These are phyloP conservation scores for Saccharomycopsis vini DNA, from an alignment of 805 yeast species.

Conservation along the genomic window DNA sequence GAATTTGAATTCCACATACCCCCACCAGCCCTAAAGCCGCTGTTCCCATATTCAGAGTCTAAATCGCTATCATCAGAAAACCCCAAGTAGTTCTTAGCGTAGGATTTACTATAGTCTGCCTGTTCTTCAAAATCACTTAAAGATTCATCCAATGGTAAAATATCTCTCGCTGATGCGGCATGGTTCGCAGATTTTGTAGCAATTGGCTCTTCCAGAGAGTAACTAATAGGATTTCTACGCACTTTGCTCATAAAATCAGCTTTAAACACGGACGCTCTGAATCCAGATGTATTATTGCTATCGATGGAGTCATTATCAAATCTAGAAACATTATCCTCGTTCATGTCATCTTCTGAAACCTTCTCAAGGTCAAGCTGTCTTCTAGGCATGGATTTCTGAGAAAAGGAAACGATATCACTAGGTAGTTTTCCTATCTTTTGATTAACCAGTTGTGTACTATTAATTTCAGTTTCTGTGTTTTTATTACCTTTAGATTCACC, in stretches of 20 bases:
- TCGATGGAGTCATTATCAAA: conserved; percentile 10
- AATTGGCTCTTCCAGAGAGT: no score
- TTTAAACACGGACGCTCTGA: conserved; percentile 14
- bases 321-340: conserved; percentile 4
- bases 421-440: no score
- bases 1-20: neutral
- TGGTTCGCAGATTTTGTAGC: neutral
- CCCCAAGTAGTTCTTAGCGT: conserved; percentile 9
- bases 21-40: neutral
- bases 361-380: neutral
- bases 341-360: neutral
- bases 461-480: neutral
- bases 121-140: neutral
- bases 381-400: no score
- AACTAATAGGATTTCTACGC: conserved; percentile 4
- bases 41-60: neutral
- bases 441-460: no score
- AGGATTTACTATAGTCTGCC: neutral
- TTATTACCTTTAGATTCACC: neutral
- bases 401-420: no score
- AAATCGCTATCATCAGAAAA: conserved; percentile 10
- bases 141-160: conserved; percentile 5
- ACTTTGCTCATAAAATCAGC: conserved; percentile 10
- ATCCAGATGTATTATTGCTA: conserved; percentile 10
- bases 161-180: conserved; percentile 9